phyloP scores from a whole-genome alignment of 2,329 filamentous ascomycete genomes.

The Kalaharituber pfeilii region DNA sequence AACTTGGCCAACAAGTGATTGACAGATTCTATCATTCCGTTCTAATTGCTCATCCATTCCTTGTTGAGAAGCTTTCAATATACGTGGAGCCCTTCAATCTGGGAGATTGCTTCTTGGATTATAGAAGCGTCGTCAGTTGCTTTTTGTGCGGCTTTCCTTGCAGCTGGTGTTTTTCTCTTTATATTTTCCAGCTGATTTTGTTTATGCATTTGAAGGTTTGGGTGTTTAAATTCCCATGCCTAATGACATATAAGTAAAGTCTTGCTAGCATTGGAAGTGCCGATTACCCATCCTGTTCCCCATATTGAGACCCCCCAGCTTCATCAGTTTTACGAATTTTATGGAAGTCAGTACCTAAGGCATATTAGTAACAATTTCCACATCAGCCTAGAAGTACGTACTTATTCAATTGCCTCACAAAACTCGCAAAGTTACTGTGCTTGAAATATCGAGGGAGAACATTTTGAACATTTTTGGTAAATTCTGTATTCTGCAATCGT shows the following conservation, averaged over 20 bases:
- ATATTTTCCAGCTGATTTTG: conserved; percentile 96
- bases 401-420: conserved; percentile 89
- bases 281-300: conserved; percentile 46
- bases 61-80: conserved; percentile 46
- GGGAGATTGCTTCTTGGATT: conserved; percentile 25
- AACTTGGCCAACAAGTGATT: conserved; percentile 47
- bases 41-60: conserved; percentile 40
- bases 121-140: conserved; percentile 36
- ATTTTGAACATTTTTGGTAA: conserved; percentile 88
- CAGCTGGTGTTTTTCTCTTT: conserved; percentile 79
- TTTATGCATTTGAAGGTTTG: conserved; percentile 86
- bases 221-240: conserved; percentile 95
- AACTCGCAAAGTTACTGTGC: conserved; percentile 95
- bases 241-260: conserved; percentile 27
- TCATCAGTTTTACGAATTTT: conserved; percentile 91
- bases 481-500: conserved; percentile 68
- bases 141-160: conserved; percentile 51
- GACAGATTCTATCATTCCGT: conserved; percentile 34
- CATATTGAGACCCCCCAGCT: conserved; percentile 55
- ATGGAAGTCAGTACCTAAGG: conserved; percentile 56
- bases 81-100: conserved; percentile 73
- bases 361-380: conserved; percentile 3
- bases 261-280: conserved; percentile 1
- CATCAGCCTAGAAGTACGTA: conserved; percentile 34
- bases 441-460: conserved; percentile 98